Base-by-base conservation (phyloP, 108 stramenopile genomes). In the Fistulifera solaris region DNA sequence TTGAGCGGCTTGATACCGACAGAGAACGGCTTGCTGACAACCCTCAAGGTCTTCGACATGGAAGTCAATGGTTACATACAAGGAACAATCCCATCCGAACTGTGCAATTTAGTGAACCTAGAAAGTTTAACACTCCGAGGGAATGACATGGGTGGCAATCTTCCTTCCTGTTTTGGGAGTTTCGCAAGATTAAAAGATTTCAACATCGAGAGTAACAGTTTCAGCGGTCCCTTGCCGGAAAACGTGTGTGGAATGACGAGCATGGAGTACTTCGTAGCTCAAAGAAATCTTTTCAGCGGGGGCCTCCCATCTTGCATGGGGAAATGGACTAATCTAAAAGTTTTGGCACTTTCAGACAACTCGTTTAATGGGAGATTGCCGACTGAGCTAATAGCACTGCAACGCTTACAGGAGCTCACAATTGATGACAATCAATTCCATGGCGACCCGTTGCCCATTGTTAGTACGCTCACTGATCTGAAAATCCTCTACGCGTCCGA, bases 401-500 rank as follows among this genome's bases (percentile, higher is more conserved):
- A 27, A 5, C 12, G 11, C 10, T 22, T 57, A 3, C 12, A 21
- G 39, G n/a, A 42, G n/a, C 42, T 57, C 40, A 40, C 42, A 3
- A 26, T 45, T 2, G 40, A 23, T 21, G n/a, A 21, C 39, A 57
- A 21, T 19, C 3, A 27, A 6, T 17, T 57, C 13, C 17, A 21
- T 10, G 56, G 56, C 14, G 17, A 39, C n/a, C 14, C 42, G 14
- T 40, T 40, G 11, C 23, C 56, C 35, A 23, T 39, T 26, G 23
- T 57, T n/a, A 27, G 14, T 7, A 11, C 4, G 44, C 16, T 45
- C 3, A 45, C 44, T 19, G 44, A 45, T 45, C 11, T 45, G 16
- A 45, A 45, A 11, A 21, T 45, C 19, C 4, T 45, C 11, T 21
- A 19, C 11, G 19, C 21, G 16, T 58, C 65, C 15, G 66, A 72